These are phyloP conservation scores for Amanita fuliginea DNA, from an alignment of 768 basidiomycete species.

Conservation along the genomic window DNA sequence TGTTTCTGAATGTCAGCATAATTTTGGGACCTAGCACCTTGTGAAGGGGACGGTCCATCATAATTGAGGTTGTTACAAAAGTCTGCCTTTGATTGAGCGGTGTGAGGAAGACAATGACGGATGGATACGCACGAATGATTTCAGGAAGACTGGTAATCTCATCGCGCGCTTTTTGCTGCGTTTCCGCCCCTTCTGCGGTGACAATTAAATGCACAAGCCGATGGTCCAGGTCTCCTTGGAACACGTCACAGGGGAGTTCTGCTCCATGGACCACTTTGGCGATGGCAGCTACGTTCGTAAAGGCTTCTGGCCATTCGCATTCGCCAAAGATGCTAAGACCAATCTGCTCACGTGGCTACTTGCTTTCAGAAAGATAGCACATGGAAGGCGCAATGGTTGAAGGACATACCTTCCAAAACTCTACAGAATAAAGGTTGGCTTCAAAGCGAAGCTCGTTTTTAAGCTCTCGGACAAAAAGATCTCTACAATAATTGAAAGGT, in stretches of 20 bases:
- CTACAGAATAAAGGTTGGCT: background rate
- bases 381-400: background rate
- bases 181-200: background rate
- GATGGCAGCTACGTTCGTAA: background rate
- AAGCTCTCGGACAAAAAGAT: background rate
- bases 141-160: background rate
- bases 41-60: background rate
- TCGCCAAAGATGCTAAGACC: background rate
- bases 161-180: background rate
- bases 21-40: background rate
- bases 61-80: constrained; percentile 26
- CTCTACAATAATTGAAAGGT: background rate
- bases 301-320: background rate
- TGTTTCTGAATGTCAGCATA: constrained; percentile 5
- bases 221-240: background rate
- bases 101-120: background rate
- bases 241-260: background rate
- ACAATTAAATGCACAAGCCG: background rate
- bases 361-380: background rate
- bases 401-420: background rate
- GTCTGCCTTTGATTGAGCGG: constrained; percentile 22
- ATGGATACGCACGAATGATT: constrained; percentile 18
- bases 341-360: background rate
- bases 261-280: background rate
- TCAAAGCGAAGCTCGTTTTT: background rate